Percentiles rank a stretch among this genome's conserved stretches.
Conservation (phyloP, 78 protist genomes). For the Goniomonas avonlea region DNA sequence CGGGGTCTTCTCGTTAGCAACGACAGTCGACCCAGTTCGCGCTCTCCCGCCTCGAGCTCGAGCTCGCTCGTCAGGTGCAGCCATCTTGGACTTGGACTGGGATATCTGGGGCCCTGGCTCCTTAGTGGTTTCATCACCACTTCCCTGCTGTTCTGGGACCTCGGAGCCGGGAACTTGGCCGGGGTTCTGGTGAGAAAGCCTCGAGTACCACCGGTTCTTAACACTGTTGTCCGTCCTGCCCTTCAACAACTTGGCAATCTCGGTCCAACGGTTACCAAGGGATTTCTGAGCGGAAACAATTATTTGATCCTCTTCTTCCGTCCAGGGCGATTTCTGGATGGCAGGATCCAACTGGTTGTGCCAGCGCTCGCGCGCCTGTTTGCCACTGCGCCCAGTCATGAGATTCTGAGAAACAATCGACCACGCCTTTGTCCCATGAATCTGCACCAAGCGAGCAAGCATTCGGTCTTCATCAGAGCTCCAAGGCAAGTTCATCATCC, state of each 20-base stretch:
- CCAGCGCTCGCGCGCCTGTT: slow-evolving; percentile 14
- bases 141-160: too few relatives aligned
- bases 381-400: not conserved
- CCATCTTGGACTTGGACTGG: too few relatives aligned
- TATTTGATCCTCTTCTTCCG: not conserved
- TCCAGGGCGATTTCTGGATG: not conserved
- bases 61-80: too few relatives aligned
- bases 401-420: not conserved
- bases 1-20: too few relatives aligned
- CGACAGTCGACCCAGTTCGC: too few relatives aligned
- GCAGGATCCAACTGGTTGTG: not conserved
- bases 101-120: too few relatives aligned
- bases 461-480: too few relatives aligned
- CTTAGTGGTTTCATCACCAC: too few relatives aligned
- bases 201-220: slow-evolving; percentile 19
- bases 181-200: too few relatives aligned
- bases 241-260: not conserved
- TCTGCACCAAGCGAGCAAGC: too few relatives aligned
- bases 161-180: too few relatives aligned
- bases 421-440: slow-evolving; percentile 17
- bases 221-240: slow-evolving; percentile 19
- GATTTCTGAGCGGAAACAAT: not conserved
- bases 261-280: slow-evolving; percentile 5
- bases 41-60: too few relatives aligned
- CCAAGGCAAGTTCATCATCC: slow-evolving; percentile 5